Base-by-base conservation (phyloP, 164 flowering plant genomes). In the Dillenia turbinata region DNA sequence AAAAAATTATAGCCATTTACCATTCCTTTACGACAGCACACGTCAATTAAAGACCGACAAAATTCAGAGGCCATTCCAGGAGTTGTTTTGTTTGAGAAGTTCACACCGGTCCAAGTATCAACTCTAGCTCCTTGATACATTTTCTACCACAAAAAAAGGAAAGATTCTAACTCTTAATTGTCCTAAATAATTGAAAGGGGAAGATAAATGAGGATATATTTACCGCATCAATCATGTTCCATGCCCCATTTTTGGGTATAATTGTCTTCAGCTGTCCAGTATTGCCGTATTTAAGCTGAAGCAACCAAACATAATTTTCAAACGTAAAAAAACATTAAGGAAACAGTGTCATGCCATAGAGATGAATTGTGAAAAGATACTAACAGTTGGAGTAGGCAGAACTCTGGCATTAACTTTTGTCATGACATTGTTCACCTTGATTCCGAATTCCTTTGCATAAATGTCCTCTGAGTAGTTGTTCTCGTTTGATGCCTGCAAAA, bases 211-310 rank as follows among this genome's bases (percentile, higher is more conserved):
- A 15, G 17, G 9, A n/a, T 12, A 51, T 15, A 62, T 10, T 56
- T 48, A 91, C 99, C 88, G 82, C 80, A 60, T 86, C 71, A 0
- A 85, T 91, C 99, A 94, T 91, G 44, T 91, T 94, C 99, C 99
- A 94, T 17, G 78, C 84, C 0, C 99, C 99, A n/a, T 79, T 74
- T 8, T 65, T 56, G 2, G 99, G 99, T 33, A 73, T 73, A 43
- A 83, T 78, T 19, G 24, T 66, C 9, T 50, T 9, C 33, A 85
- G 86, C 16, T 60, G 66, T 2, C 98, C 93, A 52, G 67, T 62
- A 0, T 76, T 83, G 72, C 83, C 86, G 59, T 91, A 94, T 60
- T 76, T 79, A 9, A 94, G 85, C 98, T 94, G 77, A 52, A 69
- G 53, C 51, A 50, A 63, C 8, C 12, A 40, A 49, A 45, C 10